Evolutionary conservation across 2,329 filamentous ascomycete genomes (phyloP).

Genomic region (Colletotrichum sp.): DNA sequence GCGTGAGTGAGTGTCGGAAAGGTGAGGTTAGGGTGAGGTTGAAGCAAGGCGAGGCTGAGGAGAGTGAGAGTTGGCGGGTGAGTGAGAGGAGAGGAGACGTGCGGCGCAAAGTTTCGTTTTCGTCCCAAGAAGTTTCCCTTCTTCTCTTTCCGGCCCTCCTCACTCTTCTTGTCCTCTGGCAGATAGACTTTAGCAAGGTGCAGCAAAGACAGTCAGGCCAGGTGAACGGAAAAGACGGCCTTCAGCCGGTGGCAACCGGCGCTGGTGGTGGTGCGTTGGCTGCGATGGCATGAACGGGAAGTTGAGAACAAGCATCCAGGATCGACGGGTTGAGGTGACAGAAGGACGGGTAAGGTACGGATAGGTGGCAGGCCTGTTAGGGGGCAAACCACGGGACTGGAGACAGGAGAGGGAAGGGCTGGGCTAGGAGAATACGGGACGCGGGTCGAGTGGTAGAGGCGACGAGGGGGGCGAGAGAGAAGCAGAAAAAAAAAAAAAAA

Average conservation of each 20-base stretch:
- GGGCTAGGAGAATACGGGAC: background rate
- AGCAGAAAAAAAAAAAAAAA: background rate
- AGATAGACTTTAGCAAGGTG: background rate
- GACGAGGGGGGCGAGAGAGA: background rate
- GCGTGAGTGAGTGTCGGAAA: background rate
- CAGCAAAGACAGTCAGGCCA: background rate
- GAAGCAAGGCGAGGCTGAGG: background rate
- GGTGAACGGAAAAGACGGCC: conserved; percentile 12
- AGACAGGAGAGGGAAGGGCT: background rate
- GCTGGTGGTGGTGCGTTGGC: background rate
- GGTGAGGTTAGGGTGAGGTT: background rate
- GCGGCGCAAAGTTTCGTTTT: conserved; percentile 21
- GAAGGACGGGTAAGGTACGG: background rate
- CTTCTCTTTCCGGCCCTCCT: background rate
- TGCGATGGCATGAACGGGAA: conserved; percentile 5
- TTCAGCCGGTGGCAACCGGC: conserved; percentile 6
- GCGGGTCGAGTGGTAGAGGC: background rate
- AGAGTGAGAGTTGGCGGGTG: background rate
- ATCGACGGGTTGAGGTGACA: background rate
- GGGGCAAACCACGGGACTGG: background rate
- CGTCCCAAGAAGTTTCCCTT: background rate
- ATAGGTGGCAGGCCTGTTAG: background rate
- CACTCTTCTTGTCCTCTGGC: background rate
- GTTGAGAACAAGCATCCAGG: conserved; percentile 18
- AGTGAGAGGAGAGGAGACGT: conserved; percentile 11